These are phyloP conservation scores for Phanerochaete sordida DNA, from an alignment of 768 basidiomycete genomes.

Conservation along the genomic window DNA sequence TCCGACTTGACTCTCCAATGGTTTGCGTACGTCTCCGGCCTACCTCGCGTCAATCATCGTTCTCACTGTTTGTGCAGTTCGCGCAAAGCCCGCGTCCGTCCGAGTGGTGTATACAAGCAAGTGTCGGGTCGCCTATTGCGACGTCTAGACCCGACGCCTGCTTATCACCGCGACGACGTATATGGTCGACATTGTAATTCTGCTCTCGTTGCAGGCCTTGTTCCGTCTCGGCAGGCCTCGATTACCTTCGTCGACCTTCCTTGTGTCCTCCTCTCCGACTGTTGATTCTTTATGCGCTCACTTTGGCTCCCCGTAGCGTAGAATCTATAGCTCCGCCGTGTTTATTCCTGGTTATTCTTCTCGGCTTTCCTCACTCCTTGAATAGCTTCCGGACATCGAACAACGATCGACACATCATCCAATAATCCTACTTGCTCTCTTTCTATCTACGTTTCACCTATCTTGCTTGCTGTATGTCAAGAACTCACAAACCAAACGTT, in stretches of 20 bases:
- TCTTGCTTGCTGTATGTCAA: too few species aligned
- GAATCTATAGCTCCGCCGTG: not conserved
- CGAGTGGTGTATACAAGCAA: conserved; percentile 19
- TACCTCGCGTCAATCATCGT: not conserved
- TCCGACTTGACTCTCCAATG: conserved; percentile 11
- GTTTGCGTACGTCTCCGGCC: conserved; percentile 25
- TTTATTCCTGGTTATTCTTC: not conserved
- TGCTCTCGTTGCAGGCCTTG: not conserved
- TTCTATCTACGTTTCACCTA: too few species aligned
- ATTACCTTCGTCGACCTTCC: not conserved
- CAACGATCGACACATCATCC: not conserved
- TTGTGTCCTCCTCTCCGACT: not conserved
- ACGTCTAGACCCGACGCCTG: conserved; percentile 14
- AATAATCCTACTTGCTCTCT: not conserved
- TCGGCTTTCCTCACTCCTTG: not conserved
- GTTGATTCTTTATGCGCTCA: not conserved
- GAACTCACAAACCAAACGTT: too few species aligned
- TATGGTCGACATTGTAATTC: conserved; percentile 2
- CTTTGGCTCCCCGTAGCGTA: not conserved
- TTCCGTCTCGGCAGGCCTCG: not conserved
- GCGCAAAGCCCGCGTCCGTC: conserved; percentile 29
- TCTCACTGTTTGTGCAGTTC: conserved; percentile 14
- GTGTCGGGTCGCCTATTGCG: conserved; percentile 14
- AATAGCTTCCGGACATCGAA: not conserved
- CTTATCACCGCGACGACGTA: conserved; percentile 23